Percentiles rank a stretch among this genome's conserved stretches.
phyloP scores from a whole-genome alignment of 1,139 yeast species.

The Pichia sp. region DNA sequence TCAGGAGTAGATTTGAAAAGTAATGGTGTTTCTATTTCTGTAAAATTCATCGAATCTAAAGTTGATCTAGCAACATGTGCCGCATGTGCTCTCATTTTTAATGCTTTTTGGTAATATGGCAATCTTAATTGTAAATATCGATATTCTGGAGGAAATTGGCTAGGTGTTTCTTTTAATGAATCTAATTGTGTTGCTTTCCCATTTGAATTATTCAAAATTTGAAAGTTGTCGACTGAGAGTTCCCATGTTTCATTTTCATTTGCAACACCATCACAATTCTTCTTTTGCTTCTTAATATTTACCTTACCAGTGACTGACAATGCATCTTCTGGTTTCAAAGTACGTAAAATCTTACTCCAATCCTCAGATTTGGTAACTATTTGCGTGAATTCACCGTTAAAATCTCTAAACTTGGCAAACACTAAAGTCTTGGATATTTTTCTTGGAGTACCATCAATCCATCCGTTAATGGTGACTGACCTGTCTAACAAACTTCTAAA shows the following conservation, averaged over 20 bases:
- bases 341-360: constrained; percentile 40
- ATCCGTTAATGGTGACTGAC: constrained; percentile 55
- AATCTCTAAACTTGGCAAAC: constrained; percentile 73
- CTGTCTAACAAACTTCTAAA: constrained; percentile 9
- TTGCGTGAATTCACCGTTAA: constrained; percentile 62
- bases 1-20: constrained; percentile 95
- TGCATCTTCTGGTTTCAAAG: constrained; percentile 69
- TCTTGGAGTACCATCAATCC: constrained; percentile 72
- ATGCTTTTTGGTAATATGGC: constrained; percentile 50
- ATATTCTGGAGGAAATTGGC: constrained; percentile 66
- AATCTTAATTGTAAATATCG: constrained; percentile 75
- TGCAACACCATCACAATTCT: constrained; percentile 10
- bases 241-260: constrained; percentile 40
- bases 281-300: constrained; percentile 31
- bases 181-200: constrained; percentile 64
- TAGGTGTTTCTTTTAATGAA: constrained; percentile 43
- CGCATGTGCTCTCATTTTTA: constrained; percentile 57
- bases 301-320: constrained; percentile 59
- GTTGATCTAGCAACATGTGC: constrained; percentile 49
- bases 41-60: constrained; percentile 47
- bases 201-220: constrained; percentile 59
- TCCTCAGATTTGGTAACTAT: constrained; percentile 45
- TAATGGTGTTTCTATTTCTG: constrained; percentile 88
- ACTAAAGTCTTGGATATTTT: constrained; percentile 49
- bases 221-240: constrained; percentile 45